phyloP scores from a whole-genome alignment of 805 yeast species.

The Yamadazyma sp. region DNA sequence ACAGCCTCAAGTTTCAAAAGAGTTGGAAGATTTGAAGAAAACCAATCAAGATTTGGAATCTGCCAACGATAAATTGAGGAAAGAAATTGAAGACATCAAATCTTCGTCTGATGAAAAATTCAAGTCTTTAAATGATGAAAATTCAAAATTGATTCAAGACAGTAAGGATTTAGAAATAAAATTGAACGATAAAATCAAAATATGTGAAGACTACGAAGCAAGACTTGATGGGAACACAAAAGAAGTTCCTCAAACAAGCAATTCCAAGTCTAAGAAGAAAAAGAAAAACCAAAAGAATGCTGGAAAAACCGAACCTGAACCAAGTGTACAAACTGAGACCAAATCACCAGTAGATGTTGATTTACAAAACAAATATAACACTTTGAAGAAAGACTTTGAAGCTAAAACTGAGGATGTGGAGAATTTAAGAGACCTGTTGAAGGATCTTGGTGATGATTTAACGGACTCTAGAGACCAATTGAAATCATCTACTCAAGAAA shows the following conservation, averaged over 20 bases:
- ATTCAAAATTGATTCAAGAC: neutral
- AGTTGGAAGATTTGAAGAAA: constrained; percentile 6
- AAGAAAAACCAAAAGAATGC: constrained; percentile 12
- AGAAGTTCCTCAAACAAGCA: neutral
- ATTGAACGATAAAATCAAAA: neutral
- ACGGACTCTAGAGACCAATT: constrained; percentile 64
- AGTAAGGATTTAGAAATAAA: neutral
- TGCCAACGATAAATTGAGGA: constrained; percentile 2
- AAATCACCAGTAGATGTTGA: constrained; percentile 11
- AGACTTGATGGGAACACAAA: neutral
- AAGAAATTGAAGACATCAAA: constrained; percentile 1
- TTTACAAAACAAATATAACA: constrained; percentile 15
- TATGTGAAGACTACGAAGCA: neutral
- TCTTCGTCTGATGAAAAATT: neutral
- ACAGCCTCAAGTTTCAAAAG: neutral
- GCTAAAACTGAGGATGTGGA: constrained; percentile 62
- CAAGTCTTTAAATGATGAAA: neutral
- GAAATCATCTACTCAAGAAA: constrained; percentile 26
- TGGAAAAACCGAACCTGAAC: neutral
- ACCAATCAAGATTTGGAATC: constrained; percentile 1
- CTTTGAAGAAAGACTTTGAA: constrained; percentile 27
- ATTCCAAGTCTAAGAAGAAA: constrained; percentile 11
- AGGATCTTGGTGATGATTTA: constrained; percentile 73
- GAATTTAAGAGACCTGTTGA: constrained; percentile 69
- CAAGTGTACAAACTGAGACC: neutral